Evolutionary conservation across 768 basidiomycete species (phyloP), one percentile per base, ranked within the genome.

Genomic region (Termitomyces sp.): DNA sequence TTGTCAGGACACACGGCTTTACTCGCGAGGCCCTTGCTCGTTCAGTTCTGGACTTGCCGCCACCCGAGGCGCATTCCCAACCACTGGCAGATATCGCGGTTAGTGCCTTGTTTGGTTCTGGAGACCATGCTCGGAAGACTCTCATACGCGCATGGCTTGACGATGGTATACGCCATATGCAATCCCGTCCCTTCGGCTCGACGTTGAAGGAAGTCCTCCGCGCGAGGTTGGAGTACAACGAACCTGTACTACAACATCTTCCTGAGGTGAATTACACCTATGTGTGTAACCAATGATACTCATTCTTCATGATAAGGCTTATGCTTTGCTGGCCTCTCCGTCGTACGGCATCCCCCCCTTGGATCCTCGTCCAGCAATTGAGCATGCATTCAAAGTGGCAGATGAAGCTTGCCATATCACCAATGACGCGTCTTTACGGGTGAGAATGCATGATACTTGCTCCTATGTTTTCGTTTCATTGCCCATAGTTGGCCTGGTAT

Each of bases 91-190:
- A 92, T 57, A 72, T 76, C 0, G 86, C 89, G 0, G 81, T 93
- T 22, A 81, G 86, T 2, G 79, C 87, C 6, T 73, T 93, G 6
- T 94, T 92, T 70, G 91, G 91, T 8, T 63, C 66, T 15, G 91
- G 86, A 24, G 83, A 88, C 56, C 69, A 81, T 31, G 88, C 91
- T 1, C 75, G 86, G 15, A 76, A 78, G 54, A 81, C 80, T 4
- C 75, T 94, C 29, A 78, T 92, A 44, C 69, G 76, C n/a, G 86
- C 86, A 0, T 94, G 91, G 90, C 66, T 93, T 36, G 80, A 85
- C 20, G 82, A 86, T 58, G 90, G 87, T 1, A 66, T 84, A 15
- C 62, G 63, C 18, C 70, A 76, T 41, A 92, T 92, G 71, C 76
- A 69, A 52, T 53, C 47, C 24, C 45, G 44, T 15, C 60, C 62